A percentile compares a stretch with the other conserved stretches of the same genome.
Evolutionary conservation across 345 rosid genomes (phyloP).

Genomic region (Anacardium occidentale): DNA sequence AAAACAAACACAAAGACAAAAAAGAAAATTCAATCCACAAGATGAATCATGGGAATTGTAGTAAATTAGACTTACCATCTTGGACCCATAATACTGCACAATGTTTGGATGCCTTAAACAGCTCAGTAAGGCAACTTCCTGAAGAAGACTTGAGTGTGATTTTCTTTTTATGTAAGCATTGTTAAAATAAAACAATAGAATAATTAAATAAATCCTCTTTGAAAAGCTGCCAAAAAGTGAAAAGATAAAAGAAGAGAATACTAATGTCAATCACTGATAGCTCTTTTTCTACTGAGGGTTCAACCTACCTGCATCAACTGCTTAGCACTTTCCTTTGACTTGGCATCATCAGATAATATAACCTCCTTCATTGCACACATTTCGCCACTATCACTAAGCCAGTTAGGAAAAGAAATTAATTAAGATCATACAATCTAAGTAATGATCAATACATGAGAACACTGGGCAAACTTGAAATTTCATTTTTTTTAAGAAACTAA

Average conservation of each 20-base stretch:
- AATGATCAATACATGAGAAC: constrained; percentile 1
- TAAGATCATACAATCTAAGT: constrained; percentile 11
- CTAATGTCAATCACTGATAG: neutral
- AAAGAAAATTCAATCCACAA: neutral
- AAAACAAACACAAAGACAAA: neutral
- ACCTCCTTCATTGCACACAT: constrained; percentile 77
- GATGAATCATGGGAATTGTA: neutral
- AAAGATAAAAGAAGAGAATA: too few relatives aligned
- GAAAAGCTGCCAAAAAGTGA: neutral
- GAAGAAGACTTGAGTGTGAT: constrained; percentile 21
- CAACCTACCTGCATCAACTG: constrained; percentile 55
- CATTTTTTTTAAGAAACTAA: neutral
- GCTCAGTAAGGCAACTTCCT: constrained; percentile 72
- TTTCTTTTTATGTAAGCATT: constrained; percentile 2
- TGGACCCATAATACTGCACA: constrained; percentile 79
- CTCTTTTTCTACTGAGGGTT: neutral
- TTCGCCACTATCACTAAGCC: constrained; percentile 54
- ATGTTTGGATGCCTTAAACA: constrained; percentile 68
- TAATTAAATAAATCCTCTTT: neutral
- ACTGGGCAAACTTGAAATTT: neutral
- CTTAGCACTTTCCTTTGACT: constrained; percentile 64
- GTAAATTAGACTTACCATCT: constrained; percentile 39
- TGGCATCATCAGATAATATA: constrained; percentile 57
- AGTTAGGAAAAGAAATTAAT: constrained; percentile 7
- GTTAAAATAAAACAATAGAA: neutral